These are phyloP conservation scores for Didymella glomerata DNA, from an alignment of 2,329 filamentous ascomycete species.

Conservation along the genomic window DNA sequence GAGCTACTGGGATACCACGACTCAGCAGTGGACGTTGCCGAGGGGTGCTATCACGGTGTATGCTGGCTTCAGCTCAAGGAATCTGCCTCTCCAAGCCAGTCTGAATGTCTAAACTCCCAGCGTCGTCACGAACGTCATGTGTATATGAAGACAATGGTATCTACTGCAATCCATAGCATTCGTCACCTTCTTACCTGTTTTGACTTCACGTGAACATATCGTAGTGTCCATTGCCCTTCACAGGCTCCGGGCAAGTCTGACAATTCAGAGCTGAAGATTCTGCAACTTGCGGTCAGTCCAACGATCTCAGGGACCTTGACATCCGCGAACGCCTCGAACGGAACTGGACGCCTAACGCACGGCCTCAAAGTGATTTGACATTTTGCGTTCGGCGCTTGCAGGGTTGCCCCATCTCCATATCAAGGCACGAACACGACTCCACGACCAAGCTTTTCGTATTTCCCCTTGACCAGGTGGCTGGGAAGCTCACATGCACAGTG, in stretches of 20 bases:
- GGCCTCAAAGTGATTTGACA: slow-evolving; percentile 4
- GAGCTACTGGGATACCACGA: slow-evolving; percentile 59
- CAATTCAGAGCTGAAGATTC: background rate
- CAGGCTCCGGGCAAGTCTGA: background rate
- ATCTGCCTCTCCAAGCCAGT: slow-evolving; percentile 22
- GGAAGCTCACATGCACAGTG: background rate
- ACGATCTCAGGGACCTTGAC: background rate
- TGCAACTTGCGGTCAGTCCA: slow-evolving; percentile 6
- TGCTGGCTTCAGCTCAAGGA: slow-evolving; percentile 42
- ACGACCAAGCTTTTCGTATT: slow-evolving; percentile 10
- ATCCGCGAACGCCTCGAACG: background rate
- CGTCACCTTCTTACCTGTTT: background rate
- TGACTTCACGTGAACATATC: background rate
- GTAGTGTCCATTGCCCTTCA: background rate
- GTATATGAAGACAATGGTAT: background rate
- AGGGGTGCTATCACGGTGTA: slow-evolving; percentile 26
- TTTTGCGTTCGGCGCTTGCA: slow-evolving; percentile 6
- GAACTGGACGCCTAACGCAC: slow-evolving; percentile 14
- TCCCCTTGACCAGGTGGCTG: slow-evolving; percentile 1
- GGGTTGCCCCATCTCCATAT: slow-evolving; percentile 5
- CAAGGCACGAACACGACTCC: background rate
- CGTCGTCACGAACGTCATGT: too few species aligned
- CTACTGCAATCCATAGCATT: background rate
- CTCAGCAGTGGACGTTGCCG: slow-evolving; percentile 56
- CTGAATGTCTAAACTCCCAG: background rate